These are phyloP conservation scores for Leccinum variabile DNA, from an alignment of 1,284 basidiomycete genomes.

Conservation along the genomic window DNA sequence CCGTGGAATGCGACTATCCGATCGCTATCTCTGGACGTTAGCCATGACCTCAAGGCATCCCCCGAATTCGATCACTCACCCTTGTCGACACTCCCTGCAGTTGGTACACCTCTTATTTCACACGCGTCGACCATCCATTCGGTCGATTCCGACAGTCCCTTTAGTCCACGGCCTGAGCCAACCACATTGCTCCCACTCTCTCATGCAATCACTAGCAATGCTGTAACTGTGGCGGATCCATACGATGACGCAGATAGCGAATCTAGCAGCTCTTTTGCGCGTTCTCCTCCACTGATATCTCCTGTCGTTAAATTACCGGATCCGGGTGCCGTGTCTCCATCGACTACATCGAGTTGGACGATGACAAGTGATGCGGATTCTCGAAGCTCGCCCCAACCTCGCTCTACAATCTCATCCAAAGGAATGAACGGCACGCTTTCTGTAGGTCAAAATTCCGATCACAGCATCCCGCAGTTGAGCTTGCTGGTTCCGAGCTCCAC, in stretches of 20 bases:
- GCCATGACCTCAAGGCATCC: slow-evolving; percentile 15
- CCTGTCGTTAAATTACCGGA: slow-evolving; percentile 35
- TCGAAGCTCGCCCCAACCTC: slow-evolving; percentile 12
- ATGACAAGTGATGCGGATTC: slow-evolving; percentile 30
- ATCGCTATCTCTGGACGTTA: slow-evolving; percentile 15
- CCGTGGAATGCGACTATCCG: slow-evolving; percentile 15
- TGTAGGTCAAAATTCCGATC: slow-evolving; percentile 12
- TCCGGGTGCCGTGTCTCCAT: slow-evolving; percentile 22
- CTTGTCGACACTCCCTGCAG: slow-evolving; percentile 32
- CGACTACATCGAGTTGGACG: slow-evolving; percentile 34
- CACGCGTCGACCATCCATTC: slow-evolving; percentile 15
- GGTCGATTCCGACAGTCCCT: slow-evolving; percentile 24
- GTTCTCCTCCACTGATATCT: slow-evolving; percentile 31
- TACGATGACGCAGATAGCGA: slow-evolving; percentile 22
- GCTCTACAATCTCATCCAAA: slow-evolving; percentile 13
- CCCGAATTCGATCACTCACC: slow-evolving; percentile 33
- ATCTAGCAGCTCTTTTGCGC: slow-evolving; percentile 28
- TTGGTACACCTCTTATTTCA: slow-evolving; percentile 33
- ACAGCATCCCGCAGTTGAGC: slow-evolving; percentile 29
- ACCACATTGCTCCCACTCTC: slow-evolving; percentile 22
- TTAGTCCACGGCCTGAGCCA: slow-evolving; percentile 34
- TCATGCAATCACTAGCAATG: slow-evolving; percentile 14
- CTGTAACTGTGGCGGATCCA: slow-evolving; percentile 4
- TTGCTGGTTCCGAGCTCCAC: slow-evolving; percentile 30
- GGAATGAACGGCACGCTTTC: slow-evolving; percentile 13